Conservation (phyloP, 1,284 basidiomycete species). For the Ceratobasidium sp. region DNA sequence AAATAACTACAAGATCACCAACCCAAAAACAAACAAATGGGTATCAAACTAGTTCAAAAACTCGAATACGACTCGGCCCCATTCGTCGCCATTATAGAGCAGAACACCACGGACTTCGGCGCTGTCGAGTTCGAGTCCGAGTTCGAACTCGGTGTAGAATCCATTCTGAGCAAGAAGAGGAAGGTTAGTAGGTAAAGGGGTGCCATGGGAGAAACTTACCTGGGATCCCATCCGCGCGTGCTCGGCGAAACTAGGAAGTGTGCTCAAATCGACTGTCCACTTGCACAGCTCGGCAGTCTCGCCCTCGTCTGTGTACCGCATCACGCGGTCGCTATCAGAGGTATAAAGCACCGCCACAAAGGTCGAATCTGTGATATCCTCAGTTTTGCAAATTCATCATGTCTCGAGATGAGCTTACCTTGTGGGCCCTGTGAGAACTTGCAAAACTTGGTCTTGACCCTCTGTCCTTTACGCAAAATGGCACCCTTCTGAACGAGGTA, state of each 20-base stretch:
- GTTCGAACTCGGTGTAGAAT: constrained; percentile 84
- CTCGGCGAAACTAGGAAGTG: constrained; percentile 75
- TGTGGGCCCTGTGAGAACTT: constrained; percentile 45
- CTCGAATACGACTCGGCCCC: constrained; percentile 66
- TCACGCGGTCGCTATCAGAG: constrained; percentile 70
- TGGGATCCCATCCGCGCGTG: constrained; percentile 52
- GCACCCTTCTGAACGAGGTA: constrained; percentile 81
- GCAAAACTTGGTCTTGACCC: constrained; percentile 73
- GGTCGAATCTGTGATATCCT: constrained; percentile 61
- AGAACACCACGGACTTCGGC: constrained; percentile 77
- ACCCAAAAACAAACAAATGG: neutral
- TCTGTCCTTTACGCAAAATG: constrained; percentile 82
- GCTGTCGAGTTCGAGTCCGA: constrained; percentile 79
- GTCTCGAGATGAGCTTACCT: constrained; percentile 39
- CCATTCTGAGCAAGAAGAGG: constrained; percentile 51
- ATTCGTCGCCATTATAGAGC: constrained; percentile 72
- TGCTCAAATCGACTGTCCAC: constrained; percentile 81
- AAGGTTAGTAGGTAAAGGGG: neutral
- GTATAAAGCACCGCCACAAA: constrained; percentile 81
- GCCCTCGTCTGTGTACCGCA: constrained; percentile 83
- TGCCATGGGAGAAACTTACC: neutral
- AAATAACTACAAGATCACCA: no score
- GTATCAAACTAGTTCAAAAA: constrained; percentile 45
- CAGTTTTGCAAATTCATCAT: constrained; percentile 7
- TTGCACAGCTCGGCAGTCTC: constrained; percentile 77